phyloP scores from a whole-genome alignment of 108 stramenopile species.

The Phaeodactylum tricornutum region DNA sequence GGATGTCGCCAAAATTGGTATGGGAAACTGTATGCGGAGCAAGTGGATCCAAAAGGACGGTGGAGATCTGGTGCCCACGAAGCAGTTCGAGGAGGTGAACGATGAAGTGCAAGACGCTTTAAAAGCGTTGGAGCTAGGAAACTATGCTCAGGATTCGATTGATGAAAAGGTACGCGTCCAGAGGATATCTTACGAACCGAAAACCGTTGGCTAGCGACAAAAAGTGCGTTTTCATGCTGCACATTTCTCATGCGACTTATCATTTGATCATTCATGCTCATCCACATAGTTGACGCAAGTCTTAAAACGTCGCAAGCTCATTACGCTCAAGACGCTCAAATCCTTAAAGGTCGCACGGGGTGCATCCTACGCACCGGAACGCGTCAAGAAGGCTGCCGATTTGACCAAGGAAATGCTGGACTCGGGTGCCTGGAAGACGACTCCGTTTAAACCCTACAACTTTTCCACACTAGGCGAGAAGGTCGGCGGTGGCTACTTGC shows the following conservation, averaged over 20 bases:
- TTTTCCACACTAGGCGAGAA: slow-evolving; percentile 87
- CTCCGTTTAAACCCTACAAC: slow-evolving; percentile 95
- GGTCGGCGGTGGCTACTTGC: slow-evolving; percentile 90
- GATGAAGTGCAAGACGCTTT: slow-evolving; percentile 56
- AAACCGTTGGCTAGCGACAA: too few relatives aligned
- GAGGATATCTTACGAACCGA: too few relatives aligned
- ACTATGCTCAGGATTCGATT: slow-evolving; percentile 29
- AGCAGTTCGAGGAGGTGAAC: slow-evolving; percentile 23
- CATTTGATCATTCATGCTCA: slow-evolving; percentile 6
- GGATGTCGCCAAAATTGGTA: slow-evolving; percentile 83
- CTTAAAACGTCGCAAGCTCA: slow-evolving; percentile 48
- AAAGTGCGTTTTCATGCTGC: neutral
- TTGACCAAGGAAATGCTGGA: slow-evolving; percentile 97
- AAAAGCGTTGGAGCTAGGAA: slow-evolving; percentile 24
- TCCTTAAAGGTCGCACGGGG: slow-evolving; percentile 84
- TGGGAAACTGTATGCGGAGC: slow-evolving; percentile 90
- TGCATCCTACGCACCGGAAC: slow-evolving; percentile 61
- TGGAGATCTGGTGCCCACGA: slow-evolving; percentile 38
- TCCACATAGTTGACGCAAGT: slow-evolving; percentile 12
- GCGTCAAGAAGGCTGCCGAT: slow-evolving; percentile 90
- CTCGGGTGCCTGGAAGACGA: slow-evolving; percentile 83
- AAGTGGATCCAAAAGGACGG: slow-evolving; percentile 90
- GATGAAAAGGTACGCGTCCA: slow-evolving; percentile 39
- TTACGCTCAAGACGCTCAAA: slow-evolving; percentile 72
- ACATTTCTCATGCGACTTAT: neutral